phyloP scores from a whole-genome alignment of 768 basidiomycete species.

The Leccinum disarticulatum region DNA sequence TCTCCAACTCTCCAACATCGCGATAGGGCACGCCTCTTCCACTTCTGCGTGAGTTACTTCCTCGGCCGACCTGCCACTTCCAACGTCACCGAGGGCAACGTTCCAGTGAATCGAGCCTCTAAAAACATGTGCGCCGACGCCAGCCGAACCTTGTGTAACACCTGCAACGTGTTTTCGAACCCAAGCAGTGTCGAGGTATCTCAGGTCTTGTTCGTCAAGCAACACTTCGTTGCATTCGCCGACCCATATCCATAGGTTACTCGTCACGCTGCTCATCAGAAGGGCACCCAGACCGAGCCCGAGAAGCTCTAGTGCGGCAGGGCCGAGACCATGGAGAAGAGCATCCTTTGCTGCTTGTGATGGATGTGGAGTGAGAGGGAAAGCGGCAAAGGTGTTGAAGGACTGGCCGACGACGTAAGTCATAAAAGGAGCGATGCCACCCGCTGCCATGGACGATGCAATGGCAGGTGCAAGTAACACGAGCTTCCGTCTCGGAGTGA shows the following conservation, averaged over 20 bases:
- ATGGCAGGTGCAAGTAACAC: conserved; percentile 64
- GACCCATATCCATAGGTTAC: too few species aligned
- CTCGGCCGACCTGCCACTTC: too few species aligned
- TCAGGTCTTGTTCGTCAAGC: too few species aligned
- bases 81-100: too few species aligned
- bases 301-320: conserved; percentile 64
- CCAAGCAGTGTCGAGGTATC: too few species aligned
- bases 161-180: too few species aligned
- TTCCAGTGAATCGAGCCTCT: too few species aligned
- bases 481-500: conserved; percentile 55
- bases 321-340: conserved; percentile 56
- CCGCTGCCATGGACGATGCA: conserved; percentile 58
- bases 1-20: too few species aligned
- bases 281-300: conserved; percentile 67
- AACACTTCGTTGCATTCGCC: conserved; percentile 86
- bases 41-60: too few species aligned
- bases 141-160: too few species aligned
- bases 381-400: conserved; percentile 69
- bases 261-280: conserved; percentile 70
- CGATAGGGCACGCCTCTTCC: too few species aligned
- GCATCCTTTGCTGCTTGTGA: conserved; percentile 44
- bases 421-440: conserved; percentile 83
- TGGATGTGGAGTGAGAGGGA: conserved; percentile 44
- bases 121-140: too few species aligned
- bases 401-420: conserved; percentile 75